Evolutionary conservation across 2,329 filamentous ascomycete species (phyloP), one percentile per base, ranked within the genome.

Genomic region (Aspergillus sp.): DNA sequence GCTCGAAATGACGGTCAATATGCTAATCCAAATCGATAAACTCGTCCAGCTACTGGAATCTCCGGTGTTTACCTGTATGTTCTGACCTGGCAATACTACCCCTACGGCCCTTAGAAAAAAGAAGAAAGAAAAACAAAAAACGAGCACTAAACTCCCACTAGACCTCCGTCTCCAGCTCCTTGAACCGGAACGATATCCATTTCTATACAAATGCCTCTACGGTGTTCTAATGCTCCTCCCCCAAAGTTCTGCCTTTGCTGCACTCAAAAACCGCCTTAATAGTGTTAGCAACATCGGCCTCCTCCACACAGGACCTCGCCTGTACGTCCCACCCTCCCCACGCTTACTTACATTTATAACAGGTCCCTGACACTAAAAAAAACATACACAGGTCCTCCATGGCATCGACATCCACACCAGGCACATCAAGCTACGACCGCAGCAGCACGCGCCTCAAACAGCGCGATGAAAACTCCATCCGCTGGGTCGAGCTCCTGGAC

Each of bases 1-100:
- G 68, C 82, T 99, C 49, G 95, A 99, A 73, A 98, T 99, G 91
- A 98, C 93, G 0, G 95, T 99, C 66, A 96, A 96, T 67, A 96
- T 97, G 76, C 84, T 99, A 55, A 99, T 99, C 44, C 96, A 99
- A 73, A 97, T 99, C 66, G 95, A 99, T 75, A 99, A 99, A 74
- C 83, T 99, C 15, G 95, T 99, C 12, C 95, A 99, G 73, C 83
- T 99, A 15, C 86, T 99, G 40, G 95, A 99, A 73, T 98, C 93
- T 0, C 95, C 95, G 0, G 95, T 99, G 1, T 99, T 99, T 70
- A 99, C 95, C 47, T 99, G 91, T 96, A 76, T 77, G 87, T 57
- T 44, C 30, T n/a, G 4, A 30, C 8, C 8, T 11, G 11, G 11
- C 8, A 30, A 30, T 30, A 11, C 40, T 17, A 15, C 39, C 9